phyloP scores from a whole-genome alignment of 2,329 filamentous ascomycete species.

The Pseudogymnoascus pannorum region DNA sequence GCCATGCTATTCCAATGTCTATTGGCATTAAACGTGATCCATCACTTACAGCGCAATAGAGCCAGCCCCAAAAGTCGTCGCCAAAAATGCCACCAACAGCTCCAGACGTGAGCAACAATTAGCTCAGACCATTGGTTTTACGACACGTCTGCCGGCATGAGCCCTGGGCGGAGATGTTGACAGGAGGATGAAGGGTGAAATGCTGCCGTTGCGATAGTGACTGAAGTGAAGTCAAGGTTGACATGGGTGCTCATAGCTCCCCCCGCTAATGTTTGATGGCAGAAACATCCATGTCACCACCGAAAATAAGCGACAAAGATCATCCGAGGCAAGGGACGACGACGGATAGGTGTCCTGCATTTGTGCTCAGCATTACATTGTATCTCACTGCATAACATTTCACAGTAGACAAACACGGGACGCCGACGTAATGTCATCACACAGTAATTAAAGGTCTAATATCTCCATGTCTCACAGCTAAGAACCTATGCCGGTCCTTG shows the following conservation, averaged over 20 bases:
- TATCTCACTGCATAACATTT: neutral
- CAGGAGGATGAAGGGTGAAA: neutral
- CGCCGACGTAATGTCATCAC: neutral
- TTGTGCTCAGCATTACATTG: neutral
- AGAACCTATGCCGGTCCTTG: neutral
- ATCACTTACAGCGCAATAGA: neutral
- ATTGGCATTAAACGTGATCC: neutral
- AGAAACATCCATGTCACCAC: constrained; percentile 2
- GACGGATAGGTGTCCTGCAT: constrained; percentile 3
- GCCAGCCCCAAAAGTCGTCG: neutral
- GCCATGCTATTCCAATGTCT: constrained; percentile 1
- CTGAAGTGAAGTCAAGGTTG: constrained; percentile 5
- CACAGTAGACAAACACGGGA: constrained; percentile 7
- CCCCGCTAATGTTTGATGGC: neutral
- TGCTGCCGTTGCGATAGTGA: neutral
- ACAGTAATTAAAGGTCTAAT: neutral
- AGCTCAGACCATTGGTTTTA: constrained; percentile 9
- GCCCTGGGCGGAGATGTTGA: neutral
- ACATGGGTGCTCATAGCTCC: constrained; percentile 2
- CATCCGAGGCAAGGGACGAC: constrained; percentile 7
- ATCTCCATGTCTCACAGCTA: neutral
- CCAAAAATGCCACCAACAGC: constrained; percentile 1
- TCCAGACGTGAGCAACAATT: neutral
- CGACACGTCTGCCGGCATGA: neutral
- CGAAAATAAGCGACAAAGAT: constrained; percentile 7